Evolutionary conservation across 1,139 yeast genomes (phyloP).

Genomic region (Debaryomyces coudertii): DNA sequence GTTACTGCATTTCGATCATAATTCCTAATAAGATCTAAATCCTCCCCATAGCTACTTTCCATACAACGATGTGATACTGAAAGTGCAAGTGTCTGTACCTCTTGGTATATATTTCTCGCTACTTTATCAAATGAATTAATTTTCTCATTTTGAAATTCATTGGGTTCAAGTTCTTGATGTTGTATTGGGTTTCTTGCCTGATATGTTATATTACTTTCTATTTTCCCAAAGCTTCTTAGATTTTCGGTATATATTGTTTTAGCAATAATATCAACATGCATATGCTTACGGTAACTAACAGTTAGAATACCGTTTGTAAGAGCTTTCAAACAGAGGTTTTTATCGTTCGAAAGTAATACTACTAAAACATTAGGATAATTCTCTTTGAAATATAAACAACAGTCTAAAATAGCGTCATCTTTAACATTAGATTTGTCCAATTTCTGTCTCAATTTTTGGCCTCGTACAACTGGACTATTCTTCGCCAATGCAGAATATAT

Average conservation of each 20-base stretch:
- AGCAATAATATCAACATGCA: conserved; percentile 67
- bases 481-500: conserved; percentile 63
- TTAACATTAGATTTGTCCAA: conserved; percentile 47
- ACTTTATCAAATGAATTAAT: conserved; percentile 12
- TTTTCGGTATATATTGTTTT: conserved; percentile 50
- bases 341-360: conserved; percentile 76
- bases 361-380: conserved; percentile 49
- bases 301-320: conserved; percentile 68
- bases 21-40: conserved; percentile 49
- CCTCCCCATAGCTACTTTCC: conserved; percentile 61
- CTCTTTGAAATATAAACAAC: conserved; percentile 67
- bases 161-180: not conserved
- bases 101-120: conserved; percentile 30
- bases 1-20: conserved; percentile 41
- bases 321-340: conserved; percentile 79
- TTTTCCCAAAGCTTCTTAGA: conserved; percentile 23
- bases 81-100: conserved; percentile 44
- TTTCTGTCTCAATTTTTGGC: conserved; percentile 64
- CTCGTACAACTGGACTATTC: conserved; percentile 53
- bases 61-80: conserved; percentile 58
- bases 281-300: conserved; percentile 59
- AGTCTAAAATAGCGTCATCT: conserved; percentile 87
- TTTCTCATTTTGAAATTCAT: not conserved
- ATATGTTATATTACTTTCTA: not conserved
- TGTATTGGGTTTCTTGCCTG: not conserved